Conservation (phyloP, 2,329 filamentous ascomycete genomes). For the Thielaviopsis euricoi region DNA sequence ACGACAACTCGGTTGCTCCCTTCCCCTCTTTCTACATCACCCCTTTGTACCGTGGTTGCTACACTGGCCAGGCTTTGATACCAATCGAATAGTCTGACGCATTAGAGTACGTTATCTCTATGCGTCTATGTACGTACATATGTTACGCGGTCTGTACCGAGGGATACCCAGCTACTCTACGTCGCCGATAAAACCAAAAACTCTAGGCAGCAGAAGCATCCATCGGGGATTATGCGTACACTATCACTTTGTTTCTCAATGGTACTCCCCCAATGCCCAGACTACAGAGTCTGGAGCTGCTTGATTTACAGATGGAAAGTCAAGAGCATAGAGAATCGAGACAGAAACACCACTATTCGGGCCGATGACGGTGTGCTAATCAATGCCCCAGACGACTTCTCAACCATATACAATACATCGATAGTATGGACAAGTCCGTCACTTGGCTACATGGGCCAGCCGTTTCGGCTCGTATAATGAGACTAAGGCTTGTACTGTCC, state of each 20-base stretch:
- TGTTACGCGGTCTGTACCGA: background rate
- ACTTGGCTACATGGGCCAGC: background rate
- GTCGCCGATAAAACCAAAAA: background rate
- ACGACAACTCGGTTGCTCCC: background rate
- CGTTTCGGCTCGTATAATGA: background rate
- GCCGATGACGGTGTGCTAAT: background rate
- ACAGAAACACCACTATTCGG: background rate
- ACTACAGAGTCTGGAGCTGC: background rate
- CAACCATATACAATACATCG: background rate
- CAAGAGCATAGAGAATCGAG: background rate
- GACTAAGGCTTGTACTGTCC: background rate
- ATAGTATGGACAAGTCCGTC: background rate
- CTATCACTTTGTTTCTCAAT: background rate
- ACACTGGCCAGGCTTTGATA: background rate
- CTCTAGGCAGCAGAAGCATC: background rate
- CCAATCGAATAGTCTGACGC: background rate
- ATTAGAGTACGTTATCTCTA: too few species aligned
- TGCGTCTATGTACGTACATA: too few species aligned
- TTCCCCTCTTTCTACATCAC: background rate
- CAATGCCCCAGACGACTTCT: background rate
- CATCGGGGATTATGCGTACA: background rate
- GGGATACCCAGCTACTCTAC: background rate
- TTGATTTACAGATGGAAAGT: background rate
- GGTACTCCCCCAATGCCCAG: background rate
- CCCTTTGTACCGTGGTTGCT: background rate